phyloP scores from a whole-genome alignment of 2,329 filamentous ascomycete species.

The Colletotrichum filicis region DNA sequence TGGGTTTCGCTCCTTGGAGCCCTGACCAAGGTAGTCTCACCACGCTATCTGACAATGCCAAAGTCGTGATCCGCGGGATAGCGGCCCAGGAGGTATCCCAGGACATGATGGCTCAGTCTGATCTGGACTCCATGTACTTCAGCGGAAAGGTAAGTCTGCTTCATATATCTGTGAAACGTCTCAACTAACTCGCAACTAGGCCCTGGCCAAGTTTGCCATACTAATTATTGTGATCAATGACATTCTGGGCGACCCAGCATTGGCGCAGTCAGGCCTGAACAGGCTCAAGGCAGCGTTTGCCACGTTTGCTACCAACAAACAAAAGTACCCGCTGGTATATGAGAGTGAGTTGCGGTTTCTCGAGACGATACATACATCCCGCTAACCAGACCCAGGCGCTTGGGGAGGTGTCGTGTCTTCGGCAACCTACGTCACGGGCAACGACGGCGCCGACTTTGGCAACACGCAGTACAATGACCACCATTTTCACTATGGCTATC shows the following conservation, averaged over 20 bases:
- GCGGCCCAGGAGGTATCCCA: conserved; percentile 81
- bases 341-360: conserved; percentile 59
- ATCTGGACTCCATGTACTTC: conserved; percentile 91
- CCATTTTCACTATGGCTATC: conserved; percentile 86
- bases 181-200: conserved; percentile 50
- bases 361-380: not conserved
- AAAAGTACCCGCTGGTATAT: conserved; percentile 73
- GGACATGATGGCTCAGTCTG: conserved; percentile 77
- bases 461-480: conserved; percentile 87
- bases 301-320: conserved; percentile 73
- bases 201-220: conserved; percentile 79
- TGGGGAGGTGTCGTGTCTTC: conserved; percentile 88
- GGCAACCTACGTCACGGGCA: conserved; percentile 75
- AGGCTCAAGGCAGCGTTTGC: conserved; percentile 75
- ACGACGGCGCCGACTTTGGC: conserved; percentile 84
- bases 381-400: conserved; percentile 51
- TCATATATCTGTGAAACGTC: not conserved
- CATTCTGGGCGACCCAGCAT: conserved; percentile 66
- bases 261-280: conserved; percentile 67
- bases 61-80: conserved; percentile 67
- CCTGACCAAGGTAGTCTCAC: conserved; percentile 60
- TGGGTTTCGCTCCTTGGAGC: conserved; percentile 85
- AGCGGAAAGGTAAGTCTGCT: conserved; percentile 76
- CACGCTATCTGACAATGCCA: conserved; percentile 62
- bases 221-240: conserved; percentile 74